Conservation (phyloP, 208 protist species). For the Acanthamoeba healyi region DNA sequence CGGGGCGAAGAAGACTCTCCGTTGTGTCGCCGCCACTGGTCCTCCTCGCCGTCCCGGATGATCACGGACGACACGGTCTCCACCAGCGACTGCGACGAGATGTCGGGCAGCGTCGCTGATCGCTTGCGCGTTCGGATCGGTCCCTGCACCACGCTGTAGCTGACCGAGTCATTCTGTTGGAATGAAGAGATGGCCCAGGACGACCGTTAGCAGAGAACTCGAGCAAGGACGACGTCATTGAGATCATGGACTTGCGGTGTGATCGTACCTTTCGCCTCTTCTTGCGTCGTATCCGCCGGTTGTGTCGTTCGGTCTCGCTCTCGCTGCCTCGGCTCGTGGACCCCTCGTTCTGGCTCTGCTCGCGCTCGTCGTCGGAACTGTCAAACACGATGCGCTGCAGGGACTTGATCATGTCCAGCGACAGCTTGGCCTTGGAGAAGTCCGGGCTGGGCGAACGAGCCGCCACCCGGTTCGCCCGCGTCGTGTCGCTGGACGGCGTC, state of each 20-base stretch:
- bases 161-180: too few relatives aligned
- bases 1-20: background rate
- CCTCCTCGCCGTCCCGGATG: background rate
- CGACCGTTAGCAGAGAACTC: too few relatives aligned
- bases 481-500: too few relatives aligned
- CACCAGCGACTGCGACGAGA: slow-evolving; percentile 28
- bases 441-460: too few relatives aligned
- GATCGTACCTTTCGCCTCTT: slow-evolving; percentile 18
- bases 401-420: background rate
- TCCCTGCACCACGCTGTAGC: too few relatives aligned
- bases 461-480: too few relatives aligned
- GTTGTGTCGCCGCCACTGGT: background rate
- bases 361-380: background rate
- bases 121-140: background rate
- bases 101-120: slow-evolving; percentile 6
- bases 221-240: too few relatives aligned
- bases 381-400: slow-evolving; percentile 48
- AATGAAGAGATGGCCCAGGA: too few relatives aligned
- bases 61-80: slow-evolving; percentile 30
- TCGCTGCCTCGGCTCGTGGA: background rate
- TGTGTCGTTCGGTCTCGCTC: slow-evolving; percentile 12
- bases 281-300: background rate
- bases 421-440: too few relatives aligned
- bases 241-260: too few relatives aligned
- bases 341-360: background rate